phyloP scores from a whole-genome alignment of 495 filamentous ascomycete genomes.

The Aspergillus funiculosus region DNA sequence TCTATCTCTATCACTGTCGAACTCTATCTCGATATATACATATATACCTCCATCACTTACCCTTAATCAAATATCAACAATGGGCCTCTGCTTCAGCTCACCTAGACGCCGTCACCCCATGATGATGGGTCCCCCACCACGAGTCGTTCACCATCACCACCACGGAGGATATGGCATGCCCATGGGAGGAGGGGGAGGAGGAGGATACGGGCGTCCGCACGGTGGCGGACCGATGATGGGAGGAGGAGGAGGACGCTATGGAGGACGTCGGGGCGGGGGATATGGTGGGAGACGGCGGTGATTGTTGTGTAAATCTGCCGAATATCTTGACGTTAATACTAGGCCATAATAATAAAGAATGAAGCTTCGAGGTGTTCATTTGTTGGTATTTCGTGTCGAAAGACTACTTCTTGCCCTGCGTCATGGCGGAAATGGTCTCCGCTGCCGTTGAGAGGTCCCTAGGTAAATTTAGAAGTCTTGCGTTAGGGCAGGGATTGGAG shows the following conservation, averaged over 20 bases:
- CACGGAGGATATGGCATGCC: background rate
- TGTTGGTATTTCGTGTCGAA: too few species aligned
- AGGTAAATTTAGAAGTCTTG: too few species aligned
- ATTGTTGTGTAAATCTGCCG: too few species aligned
- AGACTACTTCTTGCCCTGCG: too few species aligned
- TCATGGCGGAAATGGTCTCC: too few species aligned
- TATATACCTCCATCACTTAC: too few species aligned
- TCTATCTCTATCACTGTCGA: background rate
- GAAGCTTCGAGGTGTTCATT: too few species aligned
- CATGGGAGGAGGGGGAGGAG: background rate
- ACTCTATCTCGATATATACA: background rate
- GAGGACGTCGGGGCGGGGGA: background rate
- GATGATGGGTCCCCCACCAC: background rate
- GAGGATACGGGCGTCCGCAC: background rate
- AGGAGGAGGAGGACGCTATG: background rate
- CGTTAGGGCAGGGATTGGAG: too few species aligned
- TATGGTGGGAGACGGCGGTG: conserved; percentile 1
- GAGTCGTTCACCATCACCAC: background rate
- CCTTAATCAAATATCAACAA: too few species aligned
- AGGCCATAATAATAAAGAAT: too few species aligned
- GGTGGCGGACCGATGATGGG: background rate
- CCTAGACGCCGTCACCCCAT: conserved; percentile 1
- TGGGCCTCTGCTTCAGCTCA: background rate
- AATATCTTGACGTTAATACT: too few species aligned
- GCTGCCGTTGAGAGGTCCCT: too few species aligned